These are phyloP conservation scores for Mortierella sp. DNA, from an alignment of 371 early-diverging fungal species.

Conservation along the genomic window DNA sequence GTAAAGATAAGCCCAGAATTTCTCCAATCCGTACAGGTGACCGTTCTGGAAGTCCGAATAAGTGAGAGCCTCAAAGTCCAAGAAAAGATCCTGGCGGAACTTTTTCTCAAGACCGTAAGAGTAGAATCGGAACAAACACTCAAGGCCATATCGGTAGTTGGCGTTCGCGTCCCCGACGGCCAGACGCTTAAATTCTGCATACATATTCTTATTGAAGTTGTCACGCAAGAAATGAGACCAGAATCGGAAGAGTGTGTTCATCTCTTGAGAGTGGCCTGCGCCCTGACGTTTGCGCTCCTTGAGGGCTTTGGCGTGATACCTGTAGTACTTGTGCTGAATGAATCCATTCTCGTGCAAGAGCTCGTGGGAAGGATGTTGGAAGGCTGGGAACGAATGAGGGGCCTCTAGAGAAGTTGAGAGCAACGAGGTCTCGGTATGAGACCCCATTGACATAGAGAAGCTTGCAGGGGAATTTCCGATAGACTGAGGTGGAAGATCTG, in stretches of 20 bases:
- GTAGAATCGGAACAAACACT: conserved; percentile 97
- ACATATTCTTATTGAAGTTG: conserved; percentile 94
- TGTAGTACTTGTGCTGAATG: conserved; percentile 95
- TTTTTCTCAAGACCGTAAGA: conserved; percentile 95
- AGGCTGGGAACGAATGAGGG: conserved; percentile 82
- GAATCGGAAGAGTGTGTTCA: conserved; percentile 98
- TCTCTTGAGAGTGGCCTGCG: conserved; percentile 94
- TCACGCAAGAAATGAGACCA: conserved; percentile 98
- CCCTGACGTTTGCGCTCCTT: conserved; percentile 94
- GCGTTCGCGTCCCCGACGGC: conserved; percentile 93
- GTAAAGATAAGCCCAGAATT: conserved; percentile 96
- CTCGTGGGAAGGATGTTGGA: conserved; percentile 96
- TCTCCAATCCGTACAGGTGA: conserved; percentile 92
- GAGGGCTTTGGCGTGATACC: conserved; percentile 95
- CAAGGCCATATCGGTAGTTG: conserved; percentile 94
- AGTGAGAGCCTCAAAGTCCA: conserved; percentile 90
- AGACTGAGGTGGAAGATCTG: conserved; percentile 44
- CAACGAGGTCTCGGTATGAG: conserved; percentile 40
- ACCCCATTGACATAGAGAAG: conserved; percentile 47
- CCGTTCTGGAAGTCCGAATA: conserved; percentile 80
- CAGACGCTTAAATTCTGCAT: conserved; percentile 90
- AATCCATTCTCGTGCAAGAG: conserved; percentile 95
- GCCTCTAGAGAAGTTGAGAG: conserved; percentile 65
- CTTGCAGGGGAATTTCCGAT: conserved; percentile 44
- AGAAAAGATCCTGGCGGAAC: conserved; percentile 87